phyloP scores from a whole-genome alignment of 208 protist species.

The Wallacemonas rigidus region DNA sequence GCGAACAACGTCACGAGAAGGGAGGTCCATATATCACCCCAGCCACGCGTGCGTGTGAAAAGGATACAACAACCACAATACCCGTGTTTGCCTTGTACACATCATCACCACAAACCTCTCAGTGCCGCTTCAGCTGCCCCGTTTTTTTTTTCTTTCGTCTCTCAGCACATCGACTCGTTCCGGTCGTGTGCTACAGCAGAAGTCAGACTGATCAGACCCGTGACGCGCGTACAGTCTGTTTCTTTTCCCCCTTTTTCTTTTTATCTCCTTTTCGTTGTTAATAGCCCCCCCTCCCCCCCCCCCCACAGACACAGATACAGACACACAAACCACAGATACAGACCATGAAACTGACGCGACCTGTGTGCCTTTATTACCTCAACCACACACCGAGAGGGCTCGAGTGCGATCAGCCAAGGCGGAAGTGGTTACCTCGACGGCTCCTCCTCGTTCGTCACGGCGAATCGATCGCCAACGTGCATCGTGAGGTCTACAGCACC shows the following conservation, averaged over 20 bases:
- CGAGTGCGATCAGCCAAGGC: slow-evolving; percentile 21
- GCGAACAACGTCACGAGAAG: too few species aligned
- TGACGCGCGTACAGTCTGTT: neutral
- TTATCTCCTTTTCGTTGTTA: neutral
- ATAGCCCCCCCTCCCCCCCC: too few species aligned
- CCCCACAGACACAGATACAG: too few species aligned
- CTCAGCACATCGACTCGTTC: neutral
- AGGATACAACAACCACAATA: too few species aligned
- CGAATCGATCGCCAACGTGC: slow-evolving; percentile 83
- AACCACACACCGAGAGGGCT: slow-evolving; percentile 32
- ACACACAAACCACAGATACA: too few species aligned
- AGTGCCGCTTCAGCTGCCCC: neutral
- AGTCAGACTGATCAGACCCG: too few species aligned
- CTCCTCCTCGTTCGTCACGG: slow-evolving; percentile 87
- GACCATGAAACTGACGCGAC: neutral
- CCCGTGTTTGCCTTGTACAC: too few species aligned
- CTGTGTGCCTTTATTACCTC: slow-evolving; percentile 25
- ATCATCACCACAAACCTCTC: neutral
- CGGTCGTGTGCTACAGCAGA: too few species aligned
- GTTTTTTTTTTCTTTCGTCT: slow-evolving; percentile 23
- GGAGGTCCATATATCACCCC: too few species aligned
- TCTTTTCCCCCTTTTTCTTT: neutral
- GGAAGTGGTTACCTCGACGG: slow-evolving; percentile 71
- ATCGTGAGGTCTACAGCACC: slow-evolving; percentile 77
- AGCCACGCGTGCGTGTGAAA: too few species aligned